Percentiles rank a stretch among this genome's conserved stretches.
These are phyloP conservation scores for Stephania cephalantha DNA, from an alignment of 164 flowering plant species.

Conservation along the genomic window DNA sequence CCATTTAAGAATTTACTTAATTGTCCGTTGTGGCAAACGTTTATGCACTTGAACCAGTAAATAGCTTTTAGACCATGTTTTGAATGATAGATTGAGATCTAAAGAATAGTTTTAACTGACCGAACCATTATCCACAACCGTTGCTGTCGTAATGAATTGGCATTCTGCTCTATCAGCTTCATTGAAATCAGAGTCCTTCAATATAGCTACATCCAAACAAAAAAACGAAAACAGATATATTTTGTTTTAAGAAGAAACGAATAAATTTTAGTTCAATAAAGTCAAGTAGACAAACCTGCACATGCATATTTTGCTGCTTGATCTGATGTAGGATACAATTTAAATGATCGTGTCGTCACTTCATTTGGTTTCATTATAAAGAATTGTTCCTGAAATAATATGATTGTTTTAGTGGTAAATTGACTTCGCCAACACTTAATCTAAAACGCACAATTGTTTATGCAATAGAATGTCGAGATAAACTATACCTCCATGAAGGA, in stretches of 20 bases:
- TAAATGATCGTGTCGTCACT: slow-evolving; percentile 46
- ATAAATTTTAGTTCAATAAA: neutral
- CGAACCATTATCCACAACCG: slow-evolving; percentile 68
- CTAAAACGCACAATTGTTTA: neutral
- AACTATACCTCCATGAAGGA: slow-evolving; percentile 63
- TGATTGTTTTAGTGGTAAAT: neutral
- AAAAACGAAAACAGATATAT: slow-evolving; percentile 2
- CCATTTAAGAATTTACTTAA: neutral
- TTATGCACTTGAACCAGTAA: neutral
- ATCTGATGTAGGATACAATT: slow-evolving; percentile 63
- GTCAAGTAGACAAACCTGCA: slow-evolving; percentile 36
- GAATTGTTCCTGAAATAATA: slow-evolving; percentile 65
- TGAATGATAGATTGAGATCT: neutral
- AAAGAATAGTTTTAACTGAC: neutral
- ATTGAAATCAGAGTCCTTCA: slow-evolving; percentile 77
- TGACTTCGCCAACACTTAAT: neutral
- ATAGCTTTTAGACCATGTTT: neutral
- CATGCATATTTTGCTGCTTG: slow-evolving; percentile 75
- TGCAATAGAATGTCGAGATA: slow-evolving; percentile 1
- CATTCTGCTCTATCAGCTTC: slow-evolving; percentile 96
- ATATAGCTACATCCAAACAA: slow-evolving; percentile 62
- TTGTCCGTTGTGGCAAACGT: neutral
- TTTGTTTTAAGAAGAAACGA: neutral
- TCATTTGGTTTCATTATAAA: slow-evolving; percentile 80
- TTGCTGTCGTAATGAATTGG: slow-evolving; percentile 82